Conservation (phyloP, 306 rosid genomes). For the Cucumis cinereus region DNA sequence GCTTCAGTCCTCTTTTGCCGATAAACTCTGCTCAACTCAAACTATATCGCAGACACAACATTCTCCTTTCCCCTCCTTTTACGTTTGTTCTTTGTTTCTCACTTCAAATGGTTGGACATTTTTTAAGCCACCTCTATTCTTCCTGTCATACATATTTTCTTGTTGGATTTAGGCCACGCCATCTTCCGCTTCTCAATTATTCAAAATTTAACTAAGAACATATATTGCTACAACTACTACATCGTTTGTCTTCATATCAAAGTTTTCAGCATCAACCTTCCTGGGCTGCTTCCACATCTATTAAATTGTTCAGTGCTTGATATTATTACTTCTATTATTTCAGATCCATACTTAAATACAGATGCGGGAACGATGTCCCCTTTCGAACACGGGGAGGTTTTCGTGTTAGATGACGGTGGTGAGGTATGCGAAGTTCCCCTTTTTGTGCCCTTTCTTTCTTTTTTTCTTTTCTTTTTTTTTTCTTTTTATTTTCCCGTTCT, state of each 20-base stretch:
- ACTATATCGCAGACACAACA: not conserved
- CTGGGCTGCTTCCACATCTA: not conserved
- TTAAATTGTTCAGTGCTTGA: not conserved
- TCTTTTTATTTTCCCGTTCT: not conserved
- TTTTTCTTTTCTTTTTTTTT: too few species aligned
- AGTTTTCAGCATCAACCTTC: not conserved
- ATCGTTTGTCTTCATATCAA: not conserved
- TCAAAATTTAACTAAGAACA: not conserved
- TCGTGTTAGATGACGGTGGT: constrained; percentile 89
- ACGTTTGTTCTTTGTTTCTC: not conserved
- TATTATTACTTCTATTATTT: constrained; percentile 1
- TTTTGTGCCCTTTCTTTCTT: not conserved
- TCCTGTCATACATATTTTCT: not conserved
- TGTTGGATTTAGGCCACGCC: not conserved
- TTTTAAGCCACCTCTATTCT: not conserved
- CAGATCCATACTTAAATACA: constrained; percentile 96
- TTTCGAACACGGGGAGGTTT: constrained; percentile 91
- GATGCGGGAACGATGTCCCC: constrained; percentile 99
- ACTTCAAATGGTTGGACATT: not conserved
- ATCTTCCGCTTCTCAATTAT: not conserved
- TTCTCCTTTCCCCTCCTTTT: not conserved
- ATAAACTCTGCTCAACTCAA: not conserved
- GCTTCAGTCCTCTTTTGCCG: too few species aligned
- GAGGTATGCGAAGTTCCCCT: constrained; percentile 41
- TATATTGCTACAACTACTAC: not conserved